phyloP scores from a whole-genome alignment of 1,284 basidiomycete species.

The Moesziomyces globuligerus region DNA sequence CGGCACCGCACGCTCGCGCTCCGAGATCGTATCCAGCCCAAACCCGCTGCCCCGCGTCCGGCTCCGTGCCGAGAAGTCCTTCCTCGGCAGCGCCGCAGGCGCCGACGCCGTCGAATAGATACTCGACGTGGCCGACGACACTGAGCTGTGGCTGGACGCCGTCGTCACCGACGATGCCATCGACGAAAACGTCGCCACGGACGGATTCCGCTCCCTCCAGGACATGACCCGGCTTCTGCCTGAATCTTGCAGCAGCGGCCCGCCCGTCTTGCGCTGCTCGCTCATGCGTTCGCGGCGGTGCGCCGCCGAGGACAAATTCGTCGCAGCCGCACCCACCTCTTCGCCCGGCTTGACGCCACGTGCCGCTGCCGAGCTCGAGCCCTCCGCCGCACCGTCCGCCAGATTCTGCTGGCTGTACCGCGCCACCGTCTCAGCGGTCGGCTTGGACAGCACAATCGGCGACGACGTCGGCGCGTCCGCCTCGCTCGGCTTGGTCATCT shows the following conservation, averaged over 20 bases:
- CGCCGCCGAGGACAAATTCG: constrained; percentile 51
- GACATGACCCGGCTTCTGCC: constrained; percentile 43
- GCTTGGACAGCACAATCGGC: constrained; percentile 30
- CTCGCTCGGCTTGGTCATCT: constrained; percentile 47
- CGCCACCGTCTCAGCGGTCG: constrained; percentile 43
- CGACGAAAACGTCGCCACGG: constrained; percentile 38
- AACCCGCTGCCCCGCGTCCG: constrained; percentile 32
- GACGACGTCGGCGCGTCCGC: constrained; percentile 14
- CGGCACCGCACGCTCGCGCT: constrained; percentile 30
- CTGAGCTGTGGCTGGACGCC: constrained; percentile 31
- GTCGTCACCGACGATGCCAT: constrained; percentile 36
- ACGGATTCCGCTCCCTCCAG: constrained; percentile 55
- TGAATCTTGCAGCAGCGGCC: constrained; percentile 26
- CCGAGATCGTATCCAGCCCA: constrained; percentile 50
- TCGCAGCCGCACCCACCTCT: neutral
- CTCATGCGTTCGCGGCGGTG: constrained; percentile 50
- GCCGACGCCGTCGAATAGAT: constrained; percentile 57
- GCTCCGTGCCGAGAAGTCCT: constrained; percentile 32
- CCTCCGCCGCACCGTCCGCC: constrained; percentile 8
- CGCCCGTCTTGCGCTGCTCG: constrained; percentile 39
- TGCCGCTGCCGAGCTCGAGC: neutral
- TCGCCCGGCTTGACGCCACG: constrained; percentile 2
- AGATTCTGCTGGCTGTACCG: constrained; percentile 31
- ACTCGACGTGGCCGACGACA: constrained; percentile 46
- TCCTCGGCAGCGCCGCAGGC: constrained; percentile 46